phyloP scores from a whole-genome alignment of 352 stramenopile genomes.

The Globisporangium abappressorium region DNA sequence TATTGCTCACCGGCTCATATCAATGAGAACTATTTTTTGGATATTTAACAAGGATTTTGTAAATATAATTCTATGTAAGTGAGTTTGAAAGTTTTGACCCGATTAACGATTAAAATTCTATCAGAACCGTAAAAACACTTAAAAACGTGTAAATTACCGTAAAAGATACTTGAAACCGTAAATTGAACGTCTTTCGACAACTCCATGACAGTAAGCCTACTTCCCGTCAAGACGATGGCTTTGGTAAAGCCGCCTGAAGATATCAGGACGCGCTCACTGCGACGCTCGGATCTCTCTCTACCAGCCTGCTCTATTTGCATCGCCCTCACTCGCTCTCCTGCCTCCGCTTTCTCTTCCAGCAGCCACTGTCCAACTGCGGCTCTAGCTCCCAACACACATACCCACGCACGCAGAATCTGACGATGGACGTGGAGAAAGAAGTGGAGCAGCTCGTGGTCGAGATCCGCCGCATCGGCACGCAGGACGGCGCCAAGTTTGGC shows the following conservation, averaged over 20 bases:
- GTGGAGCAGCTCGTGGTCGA: constrained; percentile 66
- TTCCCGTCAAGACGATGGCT: background rate
- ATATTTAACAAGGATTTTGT: too few relatives aligned
- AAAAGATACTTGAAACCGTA: background rate
- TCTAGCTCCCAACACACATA: background rate
- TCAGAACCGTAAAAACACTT: background rate
- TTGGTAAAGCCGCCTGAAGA: background rate
- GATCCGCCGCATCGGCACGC: constrained; percentile 57
- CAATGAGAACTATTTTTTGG: too few relatives aligned
- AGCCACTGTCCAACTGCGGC: background rate
- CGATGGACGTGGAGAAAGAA: constrained; percentile 72
- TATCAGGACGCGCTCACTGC: constrained; percentile 1
- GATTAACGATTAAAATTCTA: background rate
- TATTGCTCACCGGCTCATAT: too few relatives aligned
- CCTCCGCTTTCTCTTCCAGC: background rate
- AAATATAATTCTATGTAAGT: too few relatives aligned
- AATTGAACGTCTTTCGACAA: background rate
- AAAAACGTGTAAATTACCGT: background rate
- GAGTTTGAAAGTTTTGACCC: too few relatives aligned
- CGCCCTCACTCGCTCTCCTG: background rate
- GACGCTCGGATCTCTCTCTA: background rate
- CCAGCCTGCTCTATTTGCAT: background rate
- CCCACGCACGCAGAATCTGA: background rate
- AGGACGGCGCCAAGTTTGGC: constrained; percentile 48
- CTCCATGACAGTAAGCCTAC: background rate